phyloP scores from a whole-genome alignment of 495 filamentous ascomycete species.

The Aspergillus affinis region DNA sequence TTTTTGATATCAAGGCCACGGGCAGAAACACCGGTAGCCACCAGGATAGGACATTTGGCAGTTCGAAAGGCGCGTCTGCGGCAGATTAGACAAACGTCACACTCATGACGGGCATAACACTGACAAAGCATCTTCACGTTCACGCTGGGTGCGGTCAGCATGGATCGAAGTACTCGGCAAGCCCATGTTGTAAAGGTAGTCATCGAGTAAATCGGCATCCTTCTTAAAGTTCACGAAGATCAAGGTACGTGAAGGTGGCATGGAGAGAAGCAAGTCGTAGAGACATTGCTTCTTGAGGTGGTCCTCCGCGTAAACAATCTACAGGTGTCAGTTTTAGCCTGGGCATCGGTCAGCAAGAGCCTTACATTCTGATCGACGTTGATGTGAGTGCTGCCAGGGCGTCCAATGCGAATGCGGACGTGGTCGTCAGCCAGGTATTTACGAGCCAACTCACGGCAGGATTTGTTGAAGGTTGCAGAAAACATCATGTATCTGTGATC shows the following conservation, averaged over 20 bases:
- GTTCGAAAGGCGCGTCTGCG: constrained; percentile 72
- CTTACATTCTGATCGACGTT: constrained; percentile 73
- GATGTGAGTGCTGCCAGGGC: constrained; percentile 71
- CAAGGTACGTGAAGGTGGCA: constrained; percentile 74
- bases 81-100: background rate
- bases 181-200: constrained; percentile 75
- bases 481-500: constrained; percentile 89
- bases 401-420: constrained; percentile 79
- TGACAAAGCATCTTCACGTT: constrained; percentile 90
- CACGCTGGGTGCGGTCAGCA: constrained; percentile 78
- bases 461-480: constrained; percentile 86
- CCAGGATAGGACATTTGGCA: constrained; percentile 72
- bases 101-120: constrained; percentile 22
- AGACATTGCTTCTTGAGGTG: constrained; percentile 66
- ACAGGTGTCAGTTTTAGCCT: background rate
- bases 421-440: constrained; percentile 69
- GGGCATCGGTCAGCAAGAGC: background rate
- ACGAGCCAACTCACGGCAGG: constrained; percentile 70
- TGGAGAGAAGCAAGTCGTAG: constrained; percentile 66
- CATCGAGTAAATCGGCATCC: constrained; percentile 77
- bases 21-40: constrained; percentile 80
- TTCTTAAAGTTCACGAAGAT: constrained; percentile 85
- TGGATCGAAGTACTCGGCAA: constrained; percentile 87
- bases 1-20: constrained; percentile 90
- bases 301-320: constrained; percentile 63